These are phyloP conservation scores for Hyphodiscus sp. DNA, from an alignment of 2,329 filamentous ascomycete genomes.

Conservation along the genomic window DNA sequence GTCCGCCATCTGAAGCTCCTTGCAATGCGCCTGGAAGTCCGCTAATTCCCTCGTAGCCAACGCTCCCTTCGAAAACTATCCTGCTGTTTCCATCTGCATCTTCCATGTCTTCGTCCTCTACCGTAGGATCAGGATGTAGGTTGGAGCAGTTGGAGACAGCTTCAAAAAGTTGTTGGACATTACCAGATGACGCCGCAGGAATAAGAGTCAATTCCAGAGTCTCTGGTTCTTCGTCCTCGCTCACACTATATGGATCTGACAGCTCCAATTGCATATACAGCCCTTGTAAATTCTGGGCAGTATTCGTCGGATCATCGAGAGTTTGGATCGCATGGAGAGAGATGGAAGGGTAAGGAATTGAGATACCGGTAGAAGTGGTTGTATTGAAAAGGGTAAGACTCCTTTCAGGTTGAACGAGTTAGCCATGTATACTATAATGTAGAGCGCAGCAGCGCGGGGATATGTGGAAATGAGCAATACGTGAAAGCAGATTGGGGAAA, in stretches of 20 bases:
- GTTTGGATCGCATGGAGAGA: slow-evolving; percentile 70
- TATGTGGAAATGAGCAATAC: background rate
- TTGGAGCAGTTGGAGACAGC: slow-evolving; percentile 71
- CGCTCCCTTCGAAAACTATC: slow-evolving; percentile 49
- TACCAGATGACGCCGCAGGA: slow-evolving; percentile 34
- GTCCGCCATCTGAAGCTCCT: slow-evolving; percentile 41
- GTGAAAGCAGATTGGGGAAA: slow-evolving; percentile 12
- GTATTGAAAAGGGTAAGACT: slow-evolving; percentile 59
- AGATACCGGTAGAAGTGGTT: slow-evolving; percentile 50
- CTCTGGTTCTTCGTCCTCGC: slow-evolving; percentile 56
- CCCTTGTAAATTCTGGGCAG: slow-evolving; percentile 34
- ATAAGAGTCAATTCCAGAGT: slow-evolving; percentile 63
- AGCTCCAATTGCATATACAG: slow-evolving; percentile 66
- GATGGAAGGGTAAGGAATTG: slow-evolving; percentile 68
- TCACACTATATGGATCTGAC: slow-evolving; percentile 41
- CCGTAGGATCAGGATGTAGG: slow-evolving; percentile 61
- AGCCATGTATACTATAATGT: slow-evolving; percentile 12
- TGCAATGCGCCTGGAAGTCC: slow-evolving; percentile 50
- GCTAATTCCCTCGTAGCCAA: slow-evolving; percentile 47
- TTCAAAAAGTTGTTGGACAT: slow-evolving; percentile 41
- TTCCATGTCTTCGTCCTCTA: slow-evolving; percentile 49
- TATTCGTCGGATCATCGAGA: slow-evolving; percentile 32
- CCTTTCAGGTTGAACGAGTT: slow-evolving; percentile 29
- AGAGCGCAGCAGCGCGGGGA: background rate
- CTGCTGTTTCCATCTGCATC: slow-evolving; percentile 43